These are phyloP conservation scores for Phytophthora agathidicida DNA, from an alignment of 352 stramenopile genomes.

Conservation along the genomic window DNA sequence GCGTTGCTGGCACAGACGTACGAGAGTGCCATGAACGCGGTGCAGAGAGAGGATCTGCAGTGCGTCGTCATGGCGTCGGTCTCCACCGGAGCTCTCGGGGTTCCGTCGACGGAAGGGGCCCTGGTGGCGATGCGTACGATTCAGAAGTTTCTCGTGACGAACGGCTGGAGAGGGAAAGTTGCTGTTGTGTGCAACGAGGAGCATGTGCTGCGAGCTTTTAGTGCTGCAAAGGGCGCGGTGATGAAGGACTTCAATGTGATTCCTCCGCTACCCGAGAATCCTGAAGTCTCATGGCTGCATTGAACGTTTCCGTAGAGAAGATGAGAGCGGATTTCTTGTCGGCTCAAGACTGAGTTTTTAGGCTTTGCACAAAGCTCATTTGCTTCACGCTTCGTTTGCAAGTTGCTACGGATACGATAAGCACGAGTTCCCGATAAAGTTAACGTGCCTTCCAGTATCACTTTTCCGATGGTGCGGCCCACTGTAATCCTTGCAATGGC, in stretches of 20 bases:
- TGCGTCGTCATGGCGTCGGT: constrained; percentile 57
- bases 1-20: constrained; percentile 29
- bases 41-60: constrained; percentile 35
- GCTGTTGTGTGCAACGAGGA: constrained; percentile 51
- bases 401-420: no score
- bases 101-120: constrained; percentile 30
- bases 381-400: no score
- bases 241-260: constrained; percentile 44
- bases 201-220: constrained; percentile 34
- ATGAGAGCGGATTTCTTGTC: no score
- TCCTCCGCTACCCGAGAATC: constrained; percentile 26
- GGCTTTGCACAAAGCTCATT: no score
- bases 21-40: constrained; percentile 32
- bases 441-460: no score
- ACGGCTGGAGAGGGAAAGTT: constrained; percentile 44
- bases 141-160: constrained; percentile 43
- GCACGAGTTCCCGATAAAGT: no score
- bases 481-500: no score
- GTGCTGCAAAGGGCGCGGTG: constrained; percentile 14
- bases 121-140: constrained; percentile 40
- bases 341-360: no score
- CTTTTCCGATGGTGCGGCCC: no score
- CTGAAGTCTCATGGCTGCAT: no score
- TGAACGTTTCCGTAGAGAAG: no score
- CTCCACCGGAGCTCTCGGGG: constrained; percentile 54